Percentiles rank a stretch among this genome's conserved stretches.
phyloP scores from a whole-genome alignment of 108 stramenopile genomes.

The Craspedostauros australis region DNA sequence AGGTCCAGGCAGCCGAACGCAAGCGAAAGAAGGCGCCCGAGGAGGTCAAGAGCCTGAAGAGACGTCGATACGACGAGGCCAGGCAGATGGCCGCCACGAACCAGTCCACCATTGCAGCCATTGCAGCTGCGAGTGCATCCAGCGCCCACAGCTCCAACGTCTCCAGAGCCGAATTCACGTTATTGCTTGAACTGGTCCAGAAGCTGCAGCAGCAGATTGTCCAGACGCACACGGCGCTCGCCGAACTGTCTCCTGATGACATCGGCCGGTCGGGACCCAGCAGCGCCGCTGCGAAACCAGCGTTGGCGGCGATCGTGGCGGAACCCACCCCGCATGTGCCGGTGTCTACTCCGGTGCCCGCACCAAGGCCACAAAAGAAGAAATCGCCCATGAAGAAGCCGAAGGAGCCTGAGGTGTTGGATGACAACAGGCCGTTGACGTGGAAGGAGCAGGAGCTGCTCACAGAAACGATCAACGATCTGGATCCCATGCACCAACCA shows the following conservation, averaged over 20 bases:
- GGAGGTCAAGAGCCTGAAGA: slow-evolving; percentile 36
- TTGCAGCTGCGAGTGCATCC: slow-evolving; percentile 47
- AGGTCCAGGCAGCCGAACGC: slow-evolving; percentile 43
- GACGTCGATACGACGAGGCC: slow-evolving; percentile 42
- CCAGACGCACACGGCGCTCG: slow-evolving; percentile 52
- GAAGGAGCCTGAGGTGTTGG: slow-evolving; percentile 29
- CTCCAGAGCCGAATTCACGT: slow-evolving; percentile 63
- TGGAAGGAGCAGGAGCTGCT: slow-evolving; percentile 73
- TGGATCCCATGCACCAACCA: slow-evolving; percentile 46
- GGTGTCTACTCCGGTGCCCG: background rate
- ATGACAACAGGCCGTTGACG: slow-evolving; percentile 49
- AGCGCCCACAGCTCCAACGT: slow-evolving; percentile 33
- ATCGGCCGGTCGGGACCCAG: background rate
- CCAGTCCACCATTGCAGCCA: slow-evolving; percentile 44
- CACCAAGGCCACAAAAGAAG: slow-evolving; percentile 19
- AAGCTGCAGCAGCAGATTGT: slow-evolving; percentile 63
- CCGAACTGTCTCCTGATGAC: slow-evolving; percentile 38
- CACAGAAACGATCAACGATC: slow-evolving; percentile 70
- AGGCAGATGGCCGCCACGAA: slow-evolving; percentile 50
- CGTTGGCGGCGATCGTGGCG: slow-evolving; percentile 4
- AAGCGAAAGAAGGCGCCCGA: slow-evolving; percentile 50
- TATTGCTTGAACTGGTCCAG: slow-evolving; percentile 60
- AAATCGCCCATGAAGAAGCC: slow-evolving; percentile 47
- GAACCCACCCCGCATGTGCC: background rate
- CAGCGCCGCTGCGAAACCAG: background rate